Conservation (phyloP, 129 eudicot species). For the Apium graveolens region DNA sequence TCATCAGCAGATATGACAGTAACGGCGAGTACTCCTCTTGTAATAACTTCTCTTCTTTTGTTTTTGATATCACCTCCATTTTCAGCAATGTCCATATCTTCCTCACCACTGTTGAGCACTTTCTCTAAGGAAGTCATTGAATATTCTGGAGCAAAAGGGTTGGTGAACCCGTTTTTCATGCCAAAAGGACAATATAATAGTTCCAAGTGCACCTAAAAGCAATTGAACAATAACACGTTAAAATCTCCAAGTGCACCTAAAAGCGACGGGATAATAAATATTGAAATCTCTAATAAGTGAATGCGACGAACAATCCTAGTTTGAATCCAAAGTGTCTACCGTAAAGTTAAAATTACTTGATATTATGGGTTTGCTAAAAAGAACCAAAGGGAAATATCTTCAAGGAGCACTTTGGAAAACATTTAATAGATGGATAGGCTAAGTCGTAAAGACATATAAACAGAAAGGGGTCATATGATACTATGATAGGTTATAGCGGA, state of each 20-base stretch:
- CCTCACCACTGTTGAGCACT: constrained; percentile 52
- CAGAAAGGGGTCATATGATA: not conserved
- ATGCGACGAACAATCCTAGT: not conserved
- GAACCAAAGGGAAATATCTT: not conserved
- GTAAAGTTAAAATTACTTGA: not conserved
- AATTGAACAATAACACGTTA: not conserved
- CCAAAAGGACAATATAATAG: constrained; percentile 68
- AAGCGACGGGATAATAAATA: constrained; percentile 1
- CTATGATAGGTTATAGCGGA: not conserved
- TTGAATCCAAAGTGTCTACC: not conserved
- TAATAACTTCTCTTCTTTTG: constrained; percentile 43
- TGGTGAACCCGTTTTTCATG: constrained; percentile 48
- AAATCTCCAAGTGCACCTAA: not conserved
- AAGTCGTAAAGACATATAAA: not conserved
- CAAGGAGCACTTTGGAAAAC: not conserved
- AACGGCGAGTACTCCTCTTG: constrained; percentile 83
- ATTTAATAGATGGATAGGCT: not conserved
- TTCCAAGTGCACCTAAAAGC: constrained; percentile 85
- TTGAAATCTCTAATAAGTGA: not conserved
- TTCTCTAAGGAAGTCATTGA: constrained; percentile 79
- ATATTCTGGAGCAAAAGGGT: constrained; percentile 51
- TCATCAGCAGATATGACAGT: constrained; percentile 90
- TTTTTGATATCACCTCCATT: constrained; percentile 32
- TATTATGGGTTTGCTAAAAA: not conserved
- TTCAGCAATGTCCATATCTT: constrained; percentile 24